Conservation (phyloP, 2,329 filamentous ascomycete species). For the Hortaea sp. region DNA sequence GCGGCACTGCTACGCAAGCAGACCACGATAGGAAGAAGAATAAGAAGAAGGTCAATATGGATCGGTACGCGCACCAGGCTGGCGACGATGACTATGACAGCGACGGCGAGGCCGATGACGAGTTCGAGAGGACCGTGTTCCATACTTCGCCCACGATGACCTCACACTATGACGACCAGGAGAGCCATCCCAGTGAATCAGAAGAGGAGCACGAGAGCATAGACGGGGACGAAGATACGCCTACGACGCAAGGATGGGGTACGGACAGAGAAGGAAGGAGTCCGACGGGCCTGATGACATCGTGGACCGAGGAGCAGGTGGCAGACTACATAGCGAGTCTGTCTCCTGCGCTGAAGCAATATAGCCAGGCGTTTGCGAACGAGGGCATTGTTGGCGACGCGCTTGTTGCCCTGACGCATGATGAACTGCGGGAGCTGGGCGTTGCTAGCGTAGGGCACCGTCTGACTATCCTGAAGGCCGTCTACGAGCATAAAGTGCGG, state of each 20-base stretch:
- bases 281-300: conserved; percentile 64
- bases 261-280: conserved; percentile 32
- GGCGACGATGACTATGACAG: conserved; percentile 53
- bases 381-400: conserved; percentile 92
- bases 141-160: conserved; percentile 48
- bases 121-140: conserved; percentile 61
- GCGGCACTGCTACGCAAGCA: not conserved
- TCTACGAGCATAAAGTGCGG: conserved; percentile 92
- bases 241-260: conserved; percentile 48
- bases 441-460: conserved; percentile 88
- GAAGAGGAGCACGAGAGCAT: conserved; percentile 27
- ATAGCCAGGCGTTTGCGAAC: conserved; percentile 46
- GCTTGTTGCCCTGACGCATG: conserved; percentile 76
- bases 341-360: conserved; percentile 22
- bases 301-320: conserved; percentile 79
- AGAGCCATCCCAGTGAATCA: conserved; percentile 50
- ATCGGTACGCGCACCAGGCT: conserved; percentile 22
- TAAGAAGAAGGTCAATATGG: conserved; percentile 12
- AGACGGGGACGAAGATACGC: conserved; percentile 56
- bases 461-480: conserved; percentile 85
- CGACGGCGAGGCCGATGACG: conserved; percentile 65
- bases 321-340: conserved; percentile 65
- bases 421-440: conserved; percentile 91
- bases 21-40: conserved; percentile 2
- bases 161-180: conserved; percentile 49